Percentiles rank a stretch among this genome's conserved stretches.
Evolutionary conservation across 2,329 filamentous ascomycete genomes (phyloP).

Genomic region (Leptographium flavum): DNA sequence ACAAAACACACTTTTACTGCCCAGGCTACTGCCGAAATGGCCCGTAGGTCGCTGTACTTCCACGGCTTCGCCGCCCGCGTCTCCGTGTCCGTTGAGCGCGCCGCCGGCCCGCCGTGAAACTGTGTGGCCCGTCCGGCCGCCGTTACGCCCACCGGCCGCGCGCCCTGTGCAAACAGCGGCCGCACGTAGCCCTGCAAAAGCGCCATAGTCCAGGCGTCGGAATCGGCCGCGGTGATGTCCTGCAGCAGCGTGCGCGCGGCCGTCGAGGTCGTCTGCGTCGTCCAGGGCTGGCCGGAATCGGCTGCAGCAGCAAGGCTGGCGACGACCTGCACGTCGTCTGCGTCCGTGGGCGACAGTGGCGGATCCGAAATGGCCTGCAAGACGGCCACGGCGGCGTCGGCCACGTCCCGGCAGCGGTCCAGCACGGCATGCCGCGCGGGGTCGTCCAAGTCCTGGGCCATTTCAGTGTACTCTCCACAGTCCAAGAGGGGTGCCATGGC

Average conservation of each 20-base stretch:
- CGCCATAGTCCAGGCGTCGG: slow-evolving; percentile 29
- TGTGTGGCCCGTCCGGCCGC: slow-evolving; percentile 39
- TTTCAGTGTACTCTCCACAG: neutral
- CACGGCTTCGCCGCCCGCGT: slow-evolving; percentile 38
- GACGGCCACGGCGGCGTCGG: slow-evolving; percentile 9
- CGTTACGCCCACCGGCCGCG: slow-evolving; percentile 38
- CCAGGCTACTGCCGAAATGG: slow-evolving; percentile 48
- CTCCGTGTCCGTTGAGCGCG: slow-evolving; percentile 13
- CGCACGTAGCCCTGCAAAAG: slow-evolving; percentile 51
- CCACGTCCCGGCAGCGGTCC: slow-evolving; percentile 5
- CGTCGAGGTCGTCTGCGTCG: slow-evolving; percentile 15
- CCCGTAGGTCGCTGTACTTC: slow-evolving; percentile 39
- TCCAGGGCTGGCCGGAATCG: slow-evolving; percentile 14
- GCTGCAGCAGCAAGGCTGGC: slow-evolving; percentile 21
- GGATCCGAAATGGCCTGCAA: slow-evolving; percentile 1
- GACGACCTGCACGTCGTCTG: slow-evolving; percentile 13
- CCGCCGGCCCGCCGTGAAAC: slow-evolving; percentile 25
- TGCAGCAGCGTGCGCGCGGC: slow-evolving; percentile 20
- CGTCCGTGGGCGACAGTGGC: neutral
- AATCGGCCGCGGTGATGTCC: neutral
- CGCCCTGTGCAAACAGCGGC: slow-evolving; percentile 48
- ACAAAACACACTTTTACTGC: slow-evolving; percentile 24
- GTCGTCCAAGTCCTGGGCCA: neutral
- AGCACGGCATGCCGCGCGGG: neutral
- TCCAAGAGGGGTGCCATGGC: slow-evolving; percentile 7